Base-by-base conservation (phyloP, 2,329 filamentous ascomycete species). In the Karstenula rhodostoma region DNA sequence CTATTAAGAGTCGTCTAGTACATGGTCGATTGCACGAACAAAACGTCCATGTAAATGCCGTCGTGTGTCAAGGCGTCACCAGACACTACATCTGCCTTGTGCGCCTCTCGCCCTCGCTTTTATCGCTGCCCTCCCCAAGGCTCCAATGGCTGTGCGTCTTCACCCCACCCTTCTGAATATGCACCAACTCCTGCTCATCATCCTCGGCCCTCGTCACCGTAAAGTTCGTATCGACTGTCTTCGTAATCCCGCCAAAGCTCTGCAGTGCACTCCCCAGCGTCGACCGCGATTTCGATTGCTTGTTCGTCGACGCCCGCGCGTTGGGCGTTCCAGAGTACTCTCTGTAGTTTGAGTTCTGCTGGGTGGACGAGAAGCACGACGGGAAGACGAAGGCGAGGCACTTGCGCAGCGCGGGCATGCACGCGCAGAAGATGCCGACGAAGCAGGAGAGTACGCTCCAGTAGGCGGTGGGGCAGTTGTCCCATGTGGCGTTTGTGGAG, bases 401-500 rank as follows among this genome's bases (percentile, higher is more conserved):
- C 27, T 61, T 62, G 23, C 65, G 63, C 55, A 67, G 56, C 1
- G 63, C 59, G n/a, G 61, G 65, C 63, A 67, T 67, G 53, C 63
- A 69, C 37, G 61, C 62, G 57, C 65, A 67, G 33, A 69, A 60
- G 42, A 69, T 64, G 12, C 66, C 66, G 27, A 66, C 61, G 58
- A 62, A 63, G 47, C 58, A 55, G 43, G 64, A 59, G 32, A 70
- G 56, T 17, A 63, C 58, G 43, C 61, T 64, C 60, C 64, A 70
- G 53, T 66, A 62, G 22, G 58, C 60, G 40, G 46, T 58, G 25
- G 60, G 58, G 13, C 53, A 51, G 46, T 78, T 69, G 59, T 78
- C 76, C 69, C 72, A 76, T 35, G 65, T 69, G 32, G 78, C 57
- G 61, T 82, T 81, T 0, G 68, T 57, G 6, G 79, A 79, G 33